Evolutionary conservation across 2,329 filamentous ascomycete species (phyloP).

Genomic region (Cytospora piceicola): DNA sequence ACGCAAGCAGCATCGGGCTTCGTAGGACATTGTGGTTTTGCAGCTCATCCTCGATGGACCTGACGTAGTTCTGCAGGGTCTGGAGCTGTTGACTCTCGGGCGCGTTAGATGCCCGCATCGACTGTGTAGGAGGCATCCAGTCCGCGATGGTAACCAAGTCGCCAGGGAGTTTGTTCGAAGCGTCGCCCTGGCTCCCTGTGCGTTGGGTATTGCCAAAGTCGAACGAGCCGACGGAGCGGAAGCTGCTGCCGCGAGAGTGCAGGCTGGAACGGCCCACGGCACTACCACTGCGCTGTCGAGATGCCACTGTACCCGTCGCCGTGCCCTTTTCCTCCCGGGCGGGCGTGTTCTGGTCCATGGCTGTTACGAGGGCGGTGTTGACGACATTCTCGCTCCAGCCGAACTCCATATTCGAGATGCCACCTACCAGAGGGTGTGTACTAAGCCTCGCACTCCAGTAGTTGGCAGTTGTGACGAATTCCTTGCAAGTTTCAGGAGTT

Average conservation of each 20-base stretch:
- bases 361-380: slow-evolving; percentile 58
- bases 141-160: slow-evolving; percentile 84
- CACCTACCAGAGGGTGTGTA: slow-evolving; percentile 89
- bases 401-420: slow-evolving; percentile 96
- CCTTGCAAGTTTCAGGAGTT: slow-evolving; percentile 89
- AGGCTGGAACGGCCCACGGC: slow-evolving; percentile 51
- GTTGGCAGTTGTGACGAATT: slow-evolving; percentile 93
- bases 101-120: slow-evolving; percentile 80
- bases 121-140: slow-evolving; percentile 88
- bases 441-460: slow-evolving; percentile 97
- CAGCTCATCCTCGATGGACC: slow-evolving; percentile 83
- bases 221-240: slow-evolving; percentile 59
- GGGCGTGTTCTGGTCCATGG: slow-evolving; percentile 52
- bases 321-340: slow-evolving; percentile 48
- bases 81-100: slow-evolving; percentile 80
- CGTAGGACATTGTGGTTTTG: slow-evolving; percentile 86
- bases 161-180: slow-evolving; percentile 68
- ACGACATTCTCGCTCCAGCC: slow-evolving; percentile 91
- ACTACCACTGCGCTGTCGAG: slow-evolving; percentile 52
- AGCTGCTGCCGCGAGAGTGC: slow-evolving; percentile 51
- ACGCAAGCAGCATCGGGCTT: slow-evolving; percentile 84
- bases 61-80: slow-evolving; percentile 77
- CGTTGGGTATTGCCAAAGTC: slow-evolving; percentile 65
- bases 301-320: slow-evolving; percentile 40
- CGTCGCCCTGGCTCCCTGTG: slow-evolving; percentile 46